A percentile compares a stretch with the other conserved stretches of the same genome.
phyloP scores from a whole-genome alignment of 2,329 filamentous ascomycete species.

The Furcasterigmium sp. region DNA sequence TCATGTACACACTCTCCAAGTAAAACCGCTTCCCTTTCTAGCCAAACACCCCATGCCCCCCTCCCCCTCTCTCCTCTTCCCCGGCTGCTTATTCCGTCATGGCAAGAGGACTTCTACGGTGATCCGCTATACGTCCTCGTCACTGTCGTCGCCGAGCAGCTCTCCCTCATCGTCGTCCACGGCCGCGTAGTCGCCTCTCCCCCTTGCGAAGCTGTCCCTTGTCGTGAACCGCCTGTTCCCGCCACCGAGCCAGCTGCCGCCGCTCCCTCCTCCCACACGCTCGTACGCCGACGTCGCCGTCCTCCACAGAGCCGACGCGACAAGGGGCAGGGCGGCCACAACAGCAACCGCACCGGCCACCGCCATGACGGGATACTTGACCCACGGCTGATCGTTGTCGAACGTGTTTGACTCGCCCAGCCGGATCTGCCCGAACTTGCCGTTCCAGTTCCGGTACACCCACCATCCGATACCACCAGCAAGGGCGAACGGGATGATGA shows the following conservation, averaged over 20 bases:
- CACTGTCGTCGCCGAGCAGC: constrained; percentile 85
- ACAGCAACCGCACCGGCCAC: constrained; percentile 60
- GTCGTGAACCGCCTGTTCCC: constrained; percentile 73
- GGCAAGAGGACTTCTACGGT: no score
- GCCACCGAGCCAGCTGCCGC: constrained; percentile 45
- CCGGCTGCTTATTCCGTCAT: no score
- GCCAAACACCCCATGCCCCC: no score
- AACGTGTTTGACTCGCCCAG: constrained; percentile 66
- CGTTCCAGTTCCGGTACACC: constrained; percentile 78
- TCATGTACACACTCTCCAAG: no score
- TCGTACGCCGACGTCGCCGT: constrained; percentile 47
- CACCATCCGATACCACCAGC: constrained; percentile 76
- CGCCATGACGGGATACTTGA: constrained; percentile 76
- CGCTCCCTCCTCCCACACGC: constrained; percentile 38
- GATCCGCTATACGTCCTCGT: constrained; percentile 64
- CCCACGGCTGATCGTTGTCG: constrained; percentile 68
- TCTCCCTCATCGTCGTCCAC: constrained; percentile 95
- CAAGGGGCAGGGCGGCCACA: constrained; percentile 59
- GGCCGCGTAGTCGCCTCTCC: constrained; percentile 79
- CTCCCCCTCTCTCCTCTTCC: no score
- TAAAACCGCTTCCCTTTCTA: no score
- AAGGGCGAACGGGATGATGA: constrained; percentile 67
- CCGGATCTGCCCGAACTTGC: constrained; percentile 87
- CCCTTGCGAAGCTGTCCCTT: constrained; percentile 80
- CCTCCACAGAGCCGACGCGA: constrained; percentile 70